Percentiles rank a stretch among this genome's conserved stretches.
These are phyloP conservation scores for Nicotiana paniculata DNA, from an alignment of 257 asterid species.

Conservation along the genomic window DNA sequence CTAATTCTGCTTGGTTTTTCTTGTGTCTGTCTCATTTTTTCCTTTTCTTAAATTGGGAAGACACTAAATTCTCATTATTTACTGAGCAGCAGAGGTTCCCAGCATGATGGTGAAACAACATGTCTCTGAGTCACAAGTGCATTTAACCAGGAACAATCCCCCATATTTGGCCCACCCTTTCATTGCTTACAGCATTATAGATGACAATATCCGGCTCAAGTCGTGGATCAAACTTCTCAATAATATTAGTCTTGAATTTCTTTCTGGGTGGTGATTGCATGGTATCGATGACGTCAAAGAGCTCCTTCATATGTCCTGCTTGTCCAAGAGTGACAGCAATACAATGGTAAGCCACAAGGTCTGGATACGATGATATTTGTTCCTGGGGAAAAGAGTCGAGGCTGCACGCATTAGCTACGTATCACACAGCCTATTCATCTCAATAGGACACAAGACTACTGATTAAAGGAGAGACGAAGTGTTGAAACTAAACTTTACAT, in stretches of 20 bases:
- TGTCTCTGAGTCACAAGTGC: background rate
- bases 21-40: background rate
- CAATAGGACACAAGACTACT: background rate
- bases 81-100: background rate
- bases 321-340: conserved; percentile 97
- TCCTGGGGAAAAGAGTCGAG: conserved; percentile 32
- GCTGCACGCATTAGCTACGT: conserved; percentile 4
- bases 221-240: conserved; percentile 89
- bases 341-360: conserved; percentile 73
- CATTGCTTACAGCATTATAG: conserved; percentile 73
- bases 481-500: conserved; percentile 1
- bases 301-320: conserved; percentile 94
- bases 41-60: background rate
- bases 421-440: background rate
- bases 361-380: conserved; percentile 78
- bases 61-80: conserved; percentile 3
- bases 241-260: conserved; percentile 60
- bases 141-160: background rate
- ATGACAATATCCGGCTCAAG: conserved; percentile 78
- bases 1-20: background rate
- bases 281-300: conserved; percentile 80
- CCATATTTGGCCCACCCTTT: background rate
- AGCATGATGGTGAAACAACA: conserved; percentile 4
- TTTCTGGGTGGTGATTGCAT: conserved; percentile 84
- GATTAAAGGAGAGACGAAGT: background rate